These are phyloP conservation scores for Aspergillus uvarum DNA, from an alignment of 2,329 filamentous ascomycete genomes.

Conservation along the genomic window DNA sequence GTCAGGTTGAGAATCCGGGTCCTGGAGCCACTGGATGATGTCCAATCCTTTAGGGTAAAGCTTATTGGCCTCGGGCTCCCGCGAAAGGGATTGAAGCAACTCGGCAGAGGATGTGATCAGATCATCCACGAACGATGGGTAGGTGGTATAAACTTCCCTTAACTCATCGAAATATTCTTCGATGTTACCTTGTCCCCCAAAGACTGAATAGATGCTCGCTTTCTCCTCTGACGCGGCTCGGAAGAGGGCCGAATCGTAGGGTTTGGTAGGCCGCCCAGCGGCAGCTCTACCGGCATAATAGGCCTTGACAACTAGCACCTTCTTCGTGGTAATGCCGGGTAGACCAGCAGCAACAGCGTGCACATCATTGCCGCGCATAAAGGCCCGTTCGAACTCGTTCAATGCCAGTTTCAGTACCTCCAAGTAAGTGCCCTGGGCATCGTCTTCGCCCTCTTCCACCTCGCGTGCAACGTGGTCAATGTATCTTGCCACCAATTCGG, in stretches of 20 bases:
- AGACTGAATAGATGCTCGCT: conserved; percentile 87
- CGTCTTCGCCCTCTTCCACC: conserved; percentile 90
- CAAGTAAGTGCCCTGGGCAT: conserved; percentile 81
- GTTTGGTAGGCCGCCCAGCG: conserved; percentile 79
- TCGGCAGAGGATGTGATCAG: conserved; percentile 79
- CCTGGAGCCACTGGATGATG: conserved; percentile 87
- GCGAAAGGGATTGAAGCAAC: conserved; percentile 79
- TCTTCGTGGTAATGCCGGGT: conserved; percentile 90
- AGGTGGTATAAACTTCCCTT: conserved; percentile 84
- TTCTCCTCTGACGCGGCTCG: conserved; percentile 81
- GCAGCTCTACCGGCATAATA: conserved; percentile 90
- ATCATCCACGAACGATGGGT: conserved; percentile 85
- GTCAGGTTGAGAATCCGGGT: conserved; percentile 86
- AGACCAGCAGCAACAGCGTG: conserved; percentile 83
- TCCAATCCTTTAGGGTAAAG: conserved; percentile 97
- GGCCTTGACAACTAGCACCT: conserved; percentile 80
- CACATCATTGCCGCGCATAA: conserved; percentile 92
- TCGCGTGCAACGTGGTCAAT: conserved; percentile 85
- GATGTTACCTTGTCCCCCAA: conserved; percentile 97
- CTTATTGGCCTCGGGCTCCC: conserved; percentile 85
- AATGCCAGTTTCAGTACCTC: conserved; percentile 89
- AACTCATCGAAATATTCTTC: conserved; percentile 99
- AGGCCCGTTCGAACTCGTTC: conserved; percentile 94
- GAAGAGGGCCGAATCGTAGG: conserved; percentile 90
- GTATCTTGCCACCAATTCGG: conserved; percentile 90